Percentiles rank a stretch among this genome's conserved stretches.
Conservation (phyloP, 345 rosid genomes). For the Dimocarpus longan region DNA sequence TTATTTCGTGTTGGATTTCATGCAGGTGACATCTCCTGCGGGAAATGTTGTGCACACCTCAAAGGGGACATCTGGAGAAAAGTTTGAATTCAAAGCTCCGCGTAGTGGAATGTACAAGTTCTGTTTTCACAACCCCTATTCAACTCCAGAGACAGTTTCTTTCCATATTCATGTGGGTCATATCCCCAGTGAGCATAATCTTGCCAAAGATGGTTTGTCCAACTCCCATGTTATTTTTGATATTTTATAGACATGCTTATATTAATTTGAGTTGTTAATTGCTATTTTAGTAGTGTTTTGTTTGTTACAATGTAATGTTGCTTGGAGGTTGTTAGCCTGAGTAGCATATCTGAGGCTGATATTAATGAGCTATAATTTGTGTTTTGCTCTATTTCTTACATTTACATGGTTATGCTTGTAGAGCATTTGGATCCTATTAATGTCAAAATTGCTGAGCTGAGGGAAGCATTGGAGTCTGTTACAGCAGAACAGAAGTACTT, state of each 20-base stretch:
- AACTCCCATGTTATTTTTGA: not conserved
- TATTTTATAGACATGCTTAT: conserved; percentile 15
- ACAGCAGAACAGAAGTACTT: conserved; percentile 91
- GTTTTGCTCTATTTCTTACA: conserved; percentile 12
- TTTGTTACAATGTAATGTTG: conserved; percentile 6
- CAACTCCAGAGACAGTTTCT: conserved; percentile 96
- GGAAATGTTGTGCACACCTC: conserved; percentile 66
- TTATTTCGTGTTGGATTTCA: conserved; percentile 3
- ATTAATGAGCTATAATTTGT: not conserved
- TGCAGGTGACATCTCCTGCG: conserved; percentile 82
- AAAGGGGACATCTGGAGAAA: conserved; percentile 94
- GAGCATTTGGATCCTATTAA: conserved; percentile 94
- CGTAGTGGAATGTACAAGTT: conserved; percentile 97
- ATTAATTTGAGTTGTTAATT: not conserved
- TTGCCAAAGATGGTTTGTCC: conserved; percentile 89
- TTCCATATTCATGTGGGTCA: conserved; percentile 95
- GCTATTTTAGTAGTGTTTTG: not conserved
- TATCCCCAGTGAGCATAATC: conserved; percentile 88
- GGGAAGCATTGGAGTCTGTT: conserved; percentile 92
- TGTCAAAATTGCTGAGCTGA: conserved; percentile 92
- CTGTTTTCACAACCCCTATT: conserved; percentile 88
- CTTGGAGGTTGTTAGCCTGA: not conserved
- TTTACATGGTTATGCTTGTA: conserved; percentile 27
- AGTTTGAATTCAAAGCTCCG: conserved; percentile 89
- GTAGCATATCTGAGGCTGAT: not conserved